Base-by-base conservation (phyloP, 2,329 filamentous ascomycete species). In the Tolypocladium cylindrosporum region DNA sequence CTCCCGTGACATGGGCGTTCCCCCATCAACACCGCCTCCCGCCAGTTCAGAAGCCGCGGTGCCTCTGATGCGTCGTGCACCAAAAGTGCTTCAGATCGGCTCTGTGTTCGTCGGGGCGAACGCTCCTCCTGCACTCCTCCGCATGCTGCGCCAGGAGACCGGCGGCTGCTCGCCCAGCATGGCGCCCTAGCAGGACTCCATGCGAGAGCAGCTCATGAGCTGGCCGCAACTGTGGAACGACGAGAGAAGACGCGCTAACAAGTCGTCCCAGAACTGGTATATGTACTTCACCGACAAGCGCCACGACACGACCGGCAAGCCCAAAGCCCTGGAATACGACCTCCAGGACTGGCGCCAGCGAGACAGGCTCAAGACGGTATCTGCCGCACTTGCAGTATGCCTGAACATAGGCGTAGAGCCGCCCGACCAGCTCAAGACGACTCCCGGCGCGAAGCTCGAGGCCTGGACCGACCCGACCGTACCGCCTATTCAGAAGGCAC, bases 211-310 rank as follows among this genome's bases (percentile, higher is more conserved):
- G 55, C 57, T 58, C 24, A 36, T 19, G 36, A n/a, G 8, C 40
- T 54, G 45, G 45, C n/a, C 21, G 11, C n/a, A 19, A 2, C 19
- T 51, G 14, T 56, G 54, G 57, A 36, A 34, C 24, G 11, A 56
- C 19, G 40, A n/a, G 50, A 54, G 51, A 14, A 54, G 51, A 39
- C 24, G 42, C 31, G 55, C 57, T 59, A 41, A 59, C 57, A 34
- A 4, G 54, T 36, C 36, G 14, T 55, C 45, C 36, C 73, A 96
- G 89, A 95, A 91, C 64, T 99, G 96, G 85, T 97, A 96, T 78
- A 97, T 97, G 93, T 99, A 99, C 75, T 99, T 90, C 73, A 97
- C 93, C 62, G 94, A 99, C 74, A 97, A 97, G 74, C 88, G 93
- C 56, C 94, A 99, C 74, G 94, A 97, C 71, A 94, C 91, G 27